phyloP scores from a whole-genome alignment of 2,329 filamentous ascomycete species.

The Davidsoniella eucalypti region DNA sequence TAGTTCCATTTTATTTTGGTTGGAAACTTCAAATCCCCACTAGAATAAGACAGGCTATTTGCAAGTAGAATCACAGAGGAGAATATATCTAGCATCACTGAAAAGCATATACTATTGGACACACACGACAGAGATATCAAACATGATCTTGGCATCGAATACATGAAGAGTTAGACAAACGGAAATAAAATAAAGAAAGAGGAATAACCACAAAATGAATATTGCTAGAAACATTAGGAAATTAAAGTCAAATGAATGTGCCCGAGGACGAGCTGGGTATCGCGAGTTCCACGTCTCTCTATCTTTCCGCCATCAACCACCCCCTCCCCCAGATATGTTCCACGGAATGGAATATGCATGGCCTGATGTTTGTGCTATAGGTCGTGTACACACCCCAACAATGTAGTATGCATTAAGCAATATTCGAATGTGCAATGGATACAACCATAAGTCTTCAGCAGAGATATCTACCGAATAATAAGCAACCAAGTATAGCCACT shows the following conservation, averaged over 20 bases:
- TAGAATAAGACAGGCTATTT: no score
- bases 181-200: conserved; percentile 12
- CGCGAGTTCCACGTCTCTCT: conserved; percentile 7
- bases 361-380: not conserved
- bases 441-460: no score
- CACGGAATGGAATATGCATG: not conserved
- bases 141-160: conserved; percentile 6
- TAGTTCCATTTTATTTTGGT: no score
- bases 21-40: no score
- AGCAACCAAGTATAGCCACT: not conserved
- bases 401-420: no score
- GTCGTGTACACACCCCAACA: not conserved
- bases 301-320: conserved; percentile 1
- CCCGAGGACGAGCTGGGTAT: conserved; percentile 14
- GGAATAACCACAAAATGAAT: conserved; percentile 12
- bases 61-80: no score
- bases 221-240: conserved; percentile 3
- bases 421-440: no score
- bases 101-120: conserved; percentile 15
- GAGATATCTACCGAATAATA: no score
- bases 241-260: conserved; percentile 11
- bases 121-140: conserved; percentile 15
- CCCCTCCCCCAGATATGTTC: not conserved
- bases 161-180: conserved; percentile 13
- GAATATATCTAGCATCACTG: no score